Conservation (phyloP, 73 alveolate species). For the Tetrahymena elliotti region DNA sequence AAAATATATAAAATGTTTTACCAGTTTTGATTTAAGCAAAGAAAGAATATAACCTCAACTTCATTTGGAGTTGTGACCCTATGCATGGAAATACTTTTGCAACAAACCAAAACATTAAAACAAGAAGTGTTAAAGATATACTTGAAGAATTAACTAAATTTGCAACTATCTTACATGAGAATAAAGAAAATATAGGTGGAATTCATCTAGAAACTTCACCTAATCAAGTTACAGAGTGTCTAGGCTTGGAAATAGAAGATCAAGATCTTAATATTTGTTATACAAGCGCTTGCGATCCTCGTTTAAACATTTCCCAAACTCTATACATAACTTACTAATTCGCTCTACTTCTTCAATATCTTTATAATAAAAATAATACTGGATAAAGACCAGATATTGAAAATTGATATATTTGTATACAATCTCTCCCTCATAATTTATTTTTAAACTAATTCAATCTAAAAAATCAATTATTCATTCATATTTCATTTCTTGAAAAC, state of each 20-base stretch:
- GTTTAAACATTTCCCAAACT: constrained; percentile 31
- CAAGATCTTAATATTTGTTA: constrained; percentile 8
- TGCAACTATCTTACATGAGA: background rate
- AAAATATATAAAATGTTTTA: constrained; percentile 3
- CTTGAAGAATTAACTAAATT: constrained; percentile 14
- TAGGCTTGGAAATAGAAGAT: constrained; percentile 21
- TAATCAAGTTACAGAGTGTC: constrained; percentile 44
- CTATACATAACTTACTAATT: constrained; percentile 5
- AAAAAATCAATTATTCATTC: no score
- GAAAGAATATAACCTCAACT: constrained; percentile 31
- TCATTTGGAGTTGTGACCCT: constrained; percentile 44
- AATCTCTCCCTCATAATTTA: background rate
- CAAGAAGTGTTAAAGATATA: constrained; percentile 19
- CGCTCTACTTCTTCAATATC: background rate
- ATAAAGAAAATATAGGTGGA: constrained; percentile 35
- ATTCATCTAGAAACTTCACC: constrained; percentile 45
- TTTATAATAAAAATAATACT: background rate
- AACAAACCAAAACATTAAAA: constrained; percentile 1
- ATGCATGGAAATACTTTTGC: constrained; percentile 53
- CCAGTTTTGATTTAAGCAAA: constrained; percentile 12
- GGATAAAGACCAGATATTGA: background rate
- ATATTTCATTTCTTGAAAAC: no score
- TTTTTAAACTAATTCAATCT: background rate
- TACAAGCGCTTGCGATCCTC: constrained; percentile 53
- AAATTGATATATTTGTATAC: background rate